Evolutionary conservation across 164 flowering plant genomes (phyloP).

Genomic region (Chimonanthus praecox): DNA sequence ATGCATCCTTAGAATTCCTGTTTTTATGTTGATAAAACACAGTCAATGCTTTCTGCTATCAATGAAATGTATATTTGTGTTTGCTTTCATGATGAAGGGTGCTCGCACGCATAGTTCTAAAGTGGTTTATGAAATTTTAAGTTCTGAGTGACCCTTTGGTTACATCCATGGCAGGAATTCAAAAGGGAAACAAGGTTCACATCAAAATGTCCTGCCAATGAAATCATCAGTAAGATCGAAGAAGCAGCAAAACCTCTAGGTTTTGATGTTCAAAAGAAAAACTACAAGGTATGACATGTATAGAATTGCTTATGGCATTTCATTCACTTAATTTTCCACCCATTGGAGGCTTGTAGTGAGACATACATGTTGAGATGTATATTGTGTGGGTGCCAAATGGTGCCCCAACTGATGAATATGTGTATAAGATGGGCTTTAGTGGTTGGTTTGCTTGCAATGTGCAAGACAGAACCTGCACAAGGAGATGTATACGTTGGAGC

Average conservation of each 20-base stretch:
- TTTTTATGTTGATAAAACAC: too few species aligned
- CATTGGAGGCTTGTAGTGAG: too few species aligned
- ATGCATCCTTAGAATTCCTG: neutral
- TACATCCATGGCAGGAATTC: slow-evolving; percentile 40
- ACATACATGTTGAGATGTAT: too few species aligned
- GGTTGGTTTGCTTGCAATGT: too few species aligned
- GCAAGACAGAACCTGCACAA: too few species aligned
- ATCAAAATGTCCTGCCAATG: slow-evolving; percentile 75
- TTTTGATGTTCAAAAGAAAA: slow-evolving; percentile 91
- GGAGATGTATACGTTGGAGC: too few species aligned
- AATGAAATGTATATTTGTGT: neutral
- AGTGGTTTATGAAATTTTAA: neutral
- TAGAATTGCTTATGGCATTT: neutral
- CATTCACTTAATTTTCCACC: neutral
- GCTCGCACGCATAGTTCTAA: neutral
- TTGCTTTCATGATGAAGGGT: neutral
- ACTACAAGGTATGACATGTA: slow-evolving; percentile 60
- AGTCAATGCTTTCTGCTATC: neutral
- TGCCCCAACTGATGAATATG: too few species aligned
- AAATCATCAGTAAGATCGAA: slow-evolving; percentile 79
- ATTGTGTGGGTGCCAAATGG: too few species aligned
- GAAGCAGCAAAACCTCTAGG: slow-evolving; percentile 98
- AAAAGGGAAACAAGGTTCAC: slow-evolving; percentile 97
- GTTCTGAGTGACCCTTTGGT: neutral
- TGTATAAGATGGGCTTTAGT: too few species aligned